Conservation (phyloP, 2,329 filamentous ascomycete genomes). For the Pseudocercospora musae region DNA sequence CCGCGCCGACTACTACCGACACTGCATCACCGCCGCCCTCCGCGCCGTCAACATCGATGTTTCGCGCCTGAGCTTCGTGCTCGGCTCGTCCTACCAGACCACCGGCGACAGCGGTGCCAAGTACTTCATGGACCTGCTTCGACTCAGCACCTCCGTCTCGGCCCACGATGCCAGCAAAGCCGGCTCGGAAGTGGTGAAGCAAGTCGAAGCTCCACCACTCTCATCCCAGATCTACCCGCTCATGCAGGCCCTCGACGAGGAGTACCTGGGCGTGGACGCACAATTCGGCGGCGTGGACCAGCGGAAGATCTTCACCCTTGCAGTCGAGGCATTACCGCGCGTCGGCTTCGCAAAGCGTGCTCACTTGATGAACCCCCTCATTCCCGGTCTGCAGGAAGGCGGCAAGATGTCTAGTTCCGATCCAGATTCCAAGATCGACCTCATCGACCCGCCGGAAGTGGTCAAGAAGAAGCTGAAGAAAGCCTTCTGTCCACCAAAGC, state of each 20-base stretch:
- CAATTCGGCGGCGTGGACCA: conserved; percentile 87
- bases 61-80: conserved; percentile 75
- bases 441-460: conserved; percentile 73
- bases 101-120: conserved; percentile 64
- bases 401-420: conserved; percentile 77
- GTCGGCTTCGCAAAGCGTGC: conserved; percentile 77
- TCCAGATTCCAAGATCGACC: conserved; percentile 81
- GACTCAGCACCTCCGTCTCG: conserved; percentile 65
- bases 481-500: conserved; percentile 71
- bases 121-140: conserved; percentile 88
- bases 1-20: conserved; percentile 79
- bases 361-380: conserved; percentile 81
- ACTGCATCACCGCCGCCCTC: conserved; percentile 70
- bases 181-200: conserved; percentile 91
- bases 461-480: conserved; percentile 84
- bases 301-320: conserved; percentile 82
- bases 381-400: conserved; percentile 71
- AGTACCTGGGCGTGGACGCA: conserved; percentile 80
- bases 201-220: conserved; percentile 71
- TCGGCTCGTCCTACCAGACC: conserved; percentile 59
- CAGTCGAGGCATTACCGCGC: conserved; percentile 79
- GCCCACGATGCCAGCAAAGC: conserved; percentile 85
- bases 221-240: conserved; percentile 77
- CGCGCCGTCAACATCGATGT: conserved; percentile 75
- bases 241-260: conserved; percentile 87